Conservation (phyloP, 2,329 filamentous ascomycete genomes). For the Fusarium equiseti region DNA sequence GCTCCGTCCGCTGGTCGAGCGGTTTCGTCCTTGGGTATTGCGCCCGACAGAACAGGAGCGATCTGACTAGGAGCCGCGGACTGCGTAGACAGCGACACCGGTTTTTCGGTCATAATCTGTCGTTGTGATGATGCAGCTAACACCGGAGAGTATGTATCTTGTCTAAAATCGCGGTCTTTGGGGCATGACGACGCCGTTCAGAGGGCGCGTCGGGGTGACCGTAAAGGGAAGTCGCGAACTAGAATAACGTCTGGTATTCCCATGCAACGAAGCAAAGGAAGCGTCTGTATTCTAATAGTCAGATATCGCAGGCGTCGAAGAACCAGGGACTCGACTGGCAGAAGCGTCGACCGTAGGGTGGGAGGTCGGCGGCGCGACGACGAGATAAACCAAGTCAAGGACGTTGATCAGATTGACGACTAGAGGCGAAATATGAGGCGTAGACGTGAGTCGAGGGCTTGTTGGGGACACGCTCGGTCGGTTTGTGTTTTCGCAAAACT, state of each 20-base stretch:
- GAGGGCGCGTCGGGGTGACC: slow-evolving; percentile 55
- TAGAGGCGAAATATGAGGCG: slow-evolving; percentile 30
- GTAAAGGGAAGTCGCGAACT: slow-evolving; percentile 36
- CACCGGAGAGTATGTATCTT: slow-evolving; percentile 55
- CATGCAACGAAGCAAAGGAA: slow-evolving; percentile 39
- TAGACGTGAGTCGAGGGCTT: slow-evolving; percentile 39
- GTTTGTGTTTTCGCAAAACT: slow-evolving; percentile 50
- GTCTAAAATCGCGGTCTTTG: slow-evolving; percentile 65
- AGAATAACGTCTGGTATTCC: slow-evolving; percentile 35
- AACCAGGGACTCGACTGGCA: slow-evolving; percentile 28
- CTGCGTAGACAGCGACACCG: slow-evolving; percentile 65
- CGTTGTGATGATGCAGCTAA: slow-evolving; percentile 54
- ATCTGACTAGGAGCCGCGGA: slow-evolving; percentile 67
- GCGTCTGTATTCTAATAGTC: slow-evolving; percentile 11
- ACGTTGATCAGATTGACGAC: slow-evolving; percentile 15
- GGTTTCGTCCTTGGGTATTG: slow-evolving; percentile 56
- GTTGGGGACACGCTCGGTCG: slow-evolving; percentile 43
- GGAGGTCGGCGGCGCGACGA: slow-evolving; percentile 35
- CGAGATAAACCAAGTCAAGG: slow-evolving; percentile 18
- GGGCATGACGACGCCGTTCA: slow-evolving; percentile 69
- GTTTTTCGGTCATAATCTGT: slow-evolving; percentile 74
- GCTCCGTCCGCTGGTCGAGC: slow-evolving; percentile 63
- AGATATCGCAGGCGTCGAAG: slow-evolving; percentile 36
- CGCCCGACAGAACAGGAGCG: slow-evolving; percentile 51
- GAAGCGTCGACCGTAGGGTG: slow-evolving; percentile 35